A percentile compares a stretch with the other conserved stretches of the same genome.
phyloP scores from a whole-genome alignment of 768 basidiomycete species.

The Psilocybe sp. region DNA sequence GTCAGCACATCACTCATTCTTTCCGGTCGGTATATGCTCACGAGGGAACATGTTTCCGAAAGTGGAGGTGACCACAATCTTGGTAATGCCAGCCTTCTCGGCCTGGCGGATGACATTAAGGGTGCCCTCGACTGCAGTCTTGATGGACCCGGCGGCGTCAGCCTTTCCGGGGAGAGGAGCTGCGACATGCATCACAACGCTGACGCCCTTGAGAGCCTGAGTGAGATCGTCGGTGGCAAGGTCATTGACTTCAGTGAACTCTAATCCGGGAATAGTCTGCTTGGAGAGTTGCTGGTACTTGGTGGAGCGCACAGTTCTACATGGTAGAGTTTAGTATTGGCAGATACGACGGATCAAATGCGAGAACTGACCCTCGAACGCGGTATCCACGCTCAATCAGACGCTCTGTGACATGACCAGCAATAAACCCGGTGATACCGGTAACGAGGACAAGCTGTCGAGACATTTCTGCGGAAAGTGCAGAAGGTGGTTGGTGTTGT shows the following conservation, averaged over 20 bases:
- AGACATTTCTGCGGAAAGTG: too few species aligned
- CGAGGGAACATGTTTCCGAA: constrained; percentile 24
- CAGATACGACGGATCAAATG: background rate
- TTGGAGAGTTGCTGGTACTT: constrained; percentile 22
- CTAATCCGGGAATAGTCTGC: constrained; percentile 22
- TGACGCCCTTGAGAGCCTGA: constrained; percentile 46
- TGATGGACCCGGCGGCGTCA: background rate
- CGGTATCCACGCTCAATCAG: constrained; percentile 31
- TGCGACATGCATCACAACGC: constrained; percentile 43
- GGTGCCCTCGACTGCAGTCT: constrained; percentile 35
- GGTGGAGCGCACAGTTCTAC: constrained; percentile 18
- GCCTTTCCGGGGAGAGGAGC: constrained; percentile 27
- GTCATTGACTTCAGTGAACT: constrained; percentile 25
- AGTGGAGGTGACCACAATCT: constrained; percentile 27
- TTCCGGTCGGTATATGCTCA: constrained; percentile 11
- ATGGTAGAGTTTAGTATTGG: background rate
- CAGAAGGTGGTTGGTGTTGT: too few species aligned
- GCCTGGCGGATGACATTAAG: constrained; percentile 35
- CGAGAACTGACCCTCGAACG: constrained; percentile 30
- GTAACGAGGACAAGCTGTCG: constrained; percentile 26
- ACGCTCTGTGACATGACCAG: constrained; percentile 30
- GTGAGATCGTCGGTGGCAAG: constrained; percentile 35
- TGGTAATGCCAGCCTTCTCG: constrained; percentile 28
- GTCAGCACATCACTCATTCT: too few species aligned
- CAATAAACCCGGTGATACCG: constrained; percentile 35